These are phyloP conservation scores for Amylocystis lapponica DNA, from an alignment of 768 basidiomycete genomes.

Conservation along the genomic window DNA sequence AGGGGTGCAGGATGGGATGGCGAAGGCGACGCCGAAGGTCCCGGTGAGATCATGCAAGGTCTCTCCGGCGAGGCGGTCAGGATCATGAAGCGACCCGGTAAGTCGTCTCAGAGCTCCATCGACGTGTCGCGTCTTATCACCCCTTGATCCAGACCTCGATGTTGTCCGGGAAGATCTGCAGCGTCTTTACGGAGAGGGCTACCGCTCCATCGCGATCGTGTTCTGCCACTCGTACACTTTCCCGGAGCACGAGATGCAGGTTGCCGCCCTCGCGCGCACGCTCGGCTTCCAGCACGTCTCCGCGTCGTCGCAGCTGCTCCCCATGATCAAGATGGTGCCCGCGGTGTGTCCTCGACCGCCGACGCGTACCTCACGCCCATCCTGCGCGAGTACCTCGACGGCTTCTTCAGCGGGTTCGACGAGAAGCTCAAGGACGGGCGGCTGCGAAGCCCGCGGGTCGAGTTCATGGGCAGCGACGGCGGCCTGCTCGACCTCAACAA, in stretches of 20 bases:
- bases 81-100: constrained; percentile 70
- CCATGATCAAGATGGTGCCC: constrained; percentile 97
- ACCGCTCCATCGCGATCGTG: constrained; percentile 84
- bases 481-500: constrained; percentile 73
- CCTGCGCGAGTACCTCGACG: constrained; percentile 75
- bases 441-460: constrained; percentile 63
- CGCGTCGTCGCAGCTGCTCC: constrained; percentile 78
- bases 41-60: constrained; percentile 75
- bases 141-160: constrained; percentile 38
- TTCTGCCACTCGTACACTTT: constrained; percentile 91
- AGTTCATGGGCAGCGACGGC: constrained; percentile 96
- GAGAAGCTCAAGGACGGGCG: constrained; percentile 57
- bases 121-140: neutral
- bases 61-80: constrained; percentile 87
- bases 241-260: constrained; percentile 73
- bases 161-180: constrained; percentile 56
- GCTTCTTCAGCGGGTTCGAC: constrained; percentile 89
- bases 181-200: constrained; percentile 72
- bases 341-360: constrained; percentile 87
- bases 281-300: constrained; percentile 91
- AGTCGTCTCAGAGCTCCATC: constrained; percentile 6
- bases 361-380: constrained; percentile 96
- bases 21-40: constrained; percentile 63
- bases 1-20: constrained; percentile 77
- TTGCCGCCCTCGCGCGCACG: constrained; percentile 68